Evolutionary conservation across 2,329 filamentous ascomycete genomes (phyloP).

Genomic region (Venturia oleaginea): DNA sequence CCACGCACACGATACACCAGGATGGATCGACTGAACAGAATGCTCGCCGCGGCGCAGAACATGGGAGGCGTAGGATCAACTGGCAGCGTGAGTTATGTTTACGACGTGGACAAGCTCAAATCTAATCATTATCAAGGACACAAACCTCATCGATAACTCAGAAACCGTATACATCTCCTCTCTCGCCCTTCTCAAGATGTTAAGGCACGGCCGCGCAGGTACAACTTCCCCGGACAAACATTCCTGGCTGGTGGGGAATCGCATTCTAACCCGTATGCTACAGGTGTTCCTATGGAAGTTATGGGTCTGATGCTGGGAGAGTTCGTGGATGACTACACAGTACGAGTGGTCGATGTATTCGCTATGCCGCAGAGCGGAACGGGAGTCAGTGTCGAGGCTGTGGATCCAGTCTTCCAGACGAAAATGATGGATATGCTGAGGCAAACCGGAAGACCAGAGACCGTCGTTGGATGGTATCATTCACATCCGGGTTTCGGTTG

Average conservation of each 20-base stretch:
- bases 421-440: conserved; percentile 99
- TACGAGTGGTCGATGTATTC: conserved; percentile 96
- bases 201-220: conserved; percentile 85
- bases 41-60: conserved; percentile 66
- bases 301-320: conserved; percentile 99
- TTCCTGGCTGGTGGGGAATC: background rate
- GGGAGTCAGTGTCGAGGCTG: conserved; percentile 94
- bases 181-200: conserved; percentile 93
- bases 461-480: conserved; percentile 98
- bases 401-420: conserved; percentile 97
- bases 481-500: conserved; percentile 98
- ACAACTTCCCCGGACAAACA: conserved; percentile 29
- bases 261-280: background rate
- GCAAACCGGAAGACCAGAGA: conserved; percentile 95
- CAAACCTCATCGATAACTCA: conserved; percentile 94
- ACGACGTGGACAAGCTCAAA: background rate
- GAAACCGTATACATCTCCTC: conserved; percentile 99
- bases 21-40: conserved; percentile 89
- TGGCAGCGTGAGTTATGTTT: conserved; percentile 19
- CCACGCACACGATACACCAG: conserved; percentile 19
- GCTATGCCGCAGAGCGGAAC: conserved; percentile 99
- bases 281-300: conserved; percentile 87
- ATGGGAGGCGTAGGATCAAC: conserved; percentile 43
- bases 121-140: conserved; percentile 47
- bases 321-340: conserved; percentile 98